phyloP scores from a whole-genome alignment of 2,329 filamentous ascomycete genomes.

The Pseudocercospora vitis region DNA sequence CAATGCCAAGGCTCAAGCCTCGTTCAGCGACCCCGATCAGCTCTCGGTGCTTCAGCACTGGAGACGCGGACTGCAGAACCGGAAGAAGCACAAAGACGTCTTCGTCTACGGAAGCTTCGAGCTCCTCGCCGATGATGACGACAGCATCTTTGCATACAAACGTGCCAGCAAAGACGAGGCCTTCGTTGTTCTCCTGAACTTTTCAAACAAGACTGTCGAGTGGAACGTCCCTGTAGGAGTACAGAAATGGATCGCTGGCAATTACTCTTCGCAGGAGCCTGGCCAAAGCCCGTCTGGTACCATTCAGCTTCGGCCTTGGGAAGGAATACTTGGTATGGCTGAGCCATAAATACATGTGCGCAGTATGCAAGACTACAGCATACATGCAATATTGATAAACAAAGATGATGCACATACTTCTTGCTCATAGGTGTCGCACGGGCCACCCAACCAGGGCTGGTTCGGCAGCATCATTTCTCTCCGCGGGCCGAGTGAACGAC shows the following conservation, averaged over 20 bases:
- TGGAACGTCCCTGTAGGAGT: constrained; percentile 40
- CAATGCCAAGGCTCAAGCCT: constrained; percentile 59
- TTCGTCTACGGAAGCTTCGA: constrained; percentile 64
- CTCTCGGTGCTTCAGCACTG: constrained; percentile 61
- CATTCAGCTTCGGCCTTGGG: constrained; percentile 37
- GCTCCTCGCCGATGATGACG: constrained; percentile 52
- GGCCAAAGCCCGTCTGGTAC: constrained; percentile 30
- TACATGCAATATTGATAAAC: not conserved
- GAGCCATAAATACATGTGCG: not conserved
- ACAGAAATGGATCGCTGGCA: constrained; percentile 40
- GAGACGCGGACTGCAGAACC: constrained; percentile 55
- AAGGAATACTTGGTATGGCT: constrained; percentile 36
- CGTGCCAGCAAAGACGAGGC: constrained; percentile 31
- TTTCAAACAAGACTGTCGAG: constrained; percentile 35
- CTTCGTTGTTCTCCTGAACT: constrained; percentile 40
- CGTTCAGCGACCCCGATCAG: constrained; percentile 31
- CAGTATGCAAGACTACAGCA: not conserved
- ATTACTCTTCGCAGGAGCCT: constrained; percentile 34
- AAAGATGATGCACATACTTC: too few relatives aligned
- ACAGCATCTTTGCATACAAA: constrained; percentile 57
- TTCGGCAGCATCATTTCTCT: not conserved
- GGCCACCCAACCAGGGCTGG: not conserved
- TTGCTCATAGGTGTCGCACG: too few relatives aligned
- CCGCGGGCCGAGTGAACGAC: not conserved
- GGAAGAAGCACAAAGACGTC: constrained; percentile 58